Base-by-base conservation (phyloP, 2,329 filamentous ascomycete species). In the Scedosporium boydii region DNA sequence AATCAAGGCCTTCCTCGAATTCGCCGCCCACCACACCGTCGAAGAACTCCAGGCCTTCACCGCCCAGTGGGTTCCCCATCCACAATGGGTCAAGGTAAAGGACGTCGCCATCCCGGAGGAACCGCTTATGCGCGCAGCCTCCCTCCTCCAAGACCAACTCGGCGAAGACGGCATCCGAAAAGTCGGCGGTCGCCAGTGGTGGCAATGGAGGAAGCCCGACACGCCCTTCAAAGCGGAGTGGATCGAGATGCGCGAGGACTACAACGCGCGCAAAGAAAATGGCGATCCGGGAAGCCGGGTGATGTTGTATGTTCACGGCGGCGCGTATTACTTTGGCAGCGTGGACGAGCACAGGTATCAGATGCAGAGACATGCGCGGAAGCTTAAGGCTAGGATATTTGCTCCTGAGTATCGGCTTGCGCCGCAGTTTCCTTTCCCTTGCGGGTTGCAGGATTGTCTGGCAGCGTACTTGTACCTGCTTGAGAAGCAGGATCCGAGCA, bases 321-420 rank as follows among this genome's bases (percentile, higher is more conserved):
- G 93, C 6, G 93, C 90, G 21, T 98, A 96, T 75, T 99, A 88
- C 76, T 98, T 99, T 72, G 93, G 95, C 14, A 96, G 91, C 68
- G 88, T 97, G 44, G 93, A 97, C 71, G 93, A 96, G 74, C 95
- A 98, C 77, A 87, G 95, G n/a, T 98, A 98, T 76, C 93, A 98
- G 80, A 87, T 99, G 81, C 95, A 99, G 75, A 84, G 93, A 58
- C 93, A 98, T 80, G 95, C 95, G 29, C 84, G 95, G 61, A 98
- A 98, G 76, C 81, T 99, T 64, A 92, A 95, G 74, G 93, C 92
- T 18, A 83, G 92, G 62, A 89, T 97, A 6, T 86, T 98, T 73
- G 92, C 93, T 26, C 89, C 93, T 4, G 81, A 86, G 65, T 99
- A 98, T 74, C 86, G 95, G 48, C 81, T 99, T 34, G 85, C 95